phyloP scores from a whole-genome alignment of 352 stramenopile species.

The Phytophthora kernoviae region DNA sequence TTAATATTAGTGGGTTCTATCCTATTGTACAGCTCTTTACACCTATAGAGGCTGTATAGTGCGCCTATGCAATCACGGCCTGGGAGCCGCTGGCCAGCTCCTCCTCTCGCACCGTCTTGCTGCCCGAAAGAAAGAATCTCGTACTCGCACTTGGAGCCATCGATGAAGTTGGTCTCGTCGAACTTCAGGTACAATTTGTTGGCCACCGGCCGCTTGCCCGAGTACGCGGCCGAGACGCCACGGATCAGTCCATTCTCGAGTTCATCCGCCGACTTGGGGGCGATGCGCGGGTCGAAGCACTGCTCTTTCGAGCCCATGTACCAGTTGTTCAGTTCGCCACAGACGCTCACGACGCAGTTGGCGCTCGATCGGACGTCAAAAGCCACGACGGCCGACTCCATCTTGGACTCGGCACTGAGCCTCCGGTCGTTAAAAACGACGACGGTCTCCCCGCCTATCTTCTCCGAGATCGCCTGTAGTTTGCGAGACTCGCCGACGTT shows the following conservation, averaged over 20 bases:
- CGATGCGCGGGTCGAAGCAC: constrained; percentile 77
- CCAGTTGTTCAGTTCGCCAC: constrained; percentile 64
- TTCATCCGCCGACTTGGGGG: constrained; percentile 58
- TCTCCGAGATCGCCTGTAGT: constrained; percentile 44
- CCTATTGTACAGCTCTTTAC: constrained; percentile 63
- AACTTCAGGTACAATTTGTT: constrained; percentile 83
- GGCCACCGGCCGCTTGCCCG: constrained; percentile 48
- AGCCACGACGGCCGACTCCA: constrained; percentile 65
- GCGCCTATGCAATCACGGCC: constrained; percentile 18
- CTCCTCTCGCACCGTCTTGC: constrained; percentile 55
- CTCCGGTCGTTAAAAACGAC: constrained; percentile 72
- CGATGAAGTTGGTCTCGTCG: constrained; percentile 77
- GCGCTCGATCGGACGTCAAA: constrained; percentile 70
- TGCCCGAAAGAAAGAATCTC: constrained; percentile 67
- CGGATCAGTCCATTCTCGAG: constrained; percentile 66
- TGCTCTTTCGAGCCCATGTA: constrained; percentile 64
- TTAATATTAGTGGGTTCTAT: constrained; percentile 59
- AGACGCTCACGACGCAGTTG: constrained; percentile 82
- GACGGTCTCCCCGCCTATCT: constrained; percentile 72
- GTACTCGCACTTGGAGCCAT: constrained; percentile 69
- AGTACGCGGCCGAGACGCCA: constrained; percentile 73
- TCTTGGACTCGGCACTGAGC: constrained; percentile 30
- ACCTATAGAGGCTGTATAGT: constrained; percentile 26
- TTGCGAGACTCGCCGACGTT: constrained; percentile 21
- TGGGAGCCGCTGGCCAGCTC: constrained; percentile 20